phyloP scores from a whole-genome alignment of 176 grass and related monocot species.

The Poa pratensis region DNA sequence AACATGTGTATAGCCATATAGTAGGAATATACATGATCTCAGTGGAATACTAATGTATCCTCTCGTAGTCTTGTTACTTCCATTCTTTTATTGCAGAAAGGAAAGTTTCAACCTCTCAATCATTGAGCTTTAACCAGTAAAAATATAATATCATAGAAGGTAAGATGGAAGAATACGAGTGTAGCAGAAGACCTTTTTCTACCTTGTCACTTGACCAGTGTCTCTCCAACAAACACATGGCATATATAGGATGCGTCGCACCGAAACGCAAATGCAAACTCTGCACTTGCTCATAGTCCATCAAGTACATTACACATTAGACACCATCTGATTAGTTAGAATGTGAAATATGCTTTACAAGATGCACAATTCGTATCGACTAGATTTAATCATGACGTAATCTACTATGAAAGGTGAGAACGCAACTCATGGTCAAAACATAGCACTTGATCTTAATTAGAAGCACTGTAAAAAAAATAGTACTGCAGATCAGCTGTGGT shows the following conservation, averaged over 20 bases:
- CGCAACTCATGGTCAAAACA: background rate
- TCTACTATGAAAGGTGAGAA: constrained; percentile 6
- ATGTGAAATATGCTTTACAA: background rate
- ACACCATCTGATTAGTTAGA: background rate
- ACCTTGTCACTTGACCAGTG: background rate
- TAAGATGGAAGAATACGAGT: background rate
- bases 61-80: background rate
- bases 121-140: background rate
- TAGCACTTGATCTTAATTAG: constrained; percentile 34
- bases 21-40: background rate
- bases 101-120: constrained; percentile 18
- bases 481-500: background rate
- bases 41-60: constrained; percentile 33
- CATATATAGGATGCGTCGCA: background rate
- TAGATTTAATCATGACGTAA: background rate
- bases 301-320: background rate
- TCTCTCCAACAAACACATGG: background rate
- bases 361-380: background rate
- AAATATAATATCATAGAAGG: background rate
- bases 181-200: constrained; percentile 15
- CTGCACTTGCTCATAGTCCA: background rate
- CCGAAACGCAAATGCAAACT: background rate
- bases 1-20: background rate
- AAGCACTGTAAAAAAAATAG: constrained; percentile 27
- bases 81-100: constrained; percentile 4